These are phyloP conservation scores for Torrubiella hemipterigena DNA, from an alignment of 2,329 filamentous ascomycete genomes.

Conservation along the genomic window DNA sequence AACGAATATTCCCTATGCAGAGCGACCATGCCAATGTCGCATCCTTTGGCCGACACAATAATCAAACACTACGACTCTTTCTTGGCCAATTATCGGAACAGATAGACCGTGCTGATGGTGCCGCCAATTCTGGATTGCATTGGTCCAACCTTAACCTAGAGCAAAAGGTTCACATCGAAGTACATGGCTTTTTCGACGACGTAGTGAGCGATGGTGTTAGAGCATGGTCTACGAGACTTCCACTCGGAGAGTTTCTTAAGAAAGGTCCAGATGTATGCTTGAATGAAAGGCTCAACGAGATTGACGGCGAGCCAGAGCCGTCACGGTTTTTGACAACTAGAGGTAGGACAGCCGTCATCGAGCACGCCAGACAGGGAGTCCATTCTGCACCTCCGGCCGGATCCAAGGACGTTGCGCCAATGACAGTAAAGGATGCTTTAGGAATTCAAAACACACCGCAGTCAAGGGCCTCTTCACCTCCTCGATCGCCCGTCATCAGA, in stretches of 20 bases:
- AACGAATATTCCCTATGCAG: conserved; percentile 39
- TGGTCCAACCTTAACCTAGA: conserved; percentile 33
- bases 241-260: conserved; percentile 40
- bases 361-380: not conserved
- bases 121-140: conserved; percentile 17
- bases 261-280: conserved; percentile 45
- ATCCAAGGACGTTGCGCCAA: no score
- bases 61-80: conserved; percentile 31
- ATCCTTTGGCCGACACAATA: conserved; percentile 38
- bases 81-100: conserved; percentile 20
- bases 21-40: conserved; percentile 43
- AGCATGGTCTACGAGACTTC: conserved; percentile 37
- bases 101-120: conserved; percentile 20
- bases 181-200: conserved; percentile 48
- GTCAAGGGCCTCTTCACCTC: conserved; percentile 9
- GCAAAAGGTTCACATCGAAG: conserved; percentile 42
- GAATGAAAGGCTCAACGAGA: conserved; percentile 35
- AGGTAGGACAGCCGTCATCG: conserved; percentile 12
- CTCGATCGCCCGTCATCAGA: conserved; percentile 18
- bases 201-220: conserved; percentile 25
- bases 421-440: conserved; percentile 17
- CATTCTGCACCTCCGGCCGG: not conserved
- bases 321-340: conserved; percentile 15
- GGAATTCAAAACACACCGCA: conserved; percentile 16
- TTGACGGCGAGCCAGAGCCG: conserved; percentile 18